These are phyloP conservation scores for Cenchrus americanus DNA, from an alignment of 176 grass and related monocot genomes.

Conservation along the genomic window DNA sequence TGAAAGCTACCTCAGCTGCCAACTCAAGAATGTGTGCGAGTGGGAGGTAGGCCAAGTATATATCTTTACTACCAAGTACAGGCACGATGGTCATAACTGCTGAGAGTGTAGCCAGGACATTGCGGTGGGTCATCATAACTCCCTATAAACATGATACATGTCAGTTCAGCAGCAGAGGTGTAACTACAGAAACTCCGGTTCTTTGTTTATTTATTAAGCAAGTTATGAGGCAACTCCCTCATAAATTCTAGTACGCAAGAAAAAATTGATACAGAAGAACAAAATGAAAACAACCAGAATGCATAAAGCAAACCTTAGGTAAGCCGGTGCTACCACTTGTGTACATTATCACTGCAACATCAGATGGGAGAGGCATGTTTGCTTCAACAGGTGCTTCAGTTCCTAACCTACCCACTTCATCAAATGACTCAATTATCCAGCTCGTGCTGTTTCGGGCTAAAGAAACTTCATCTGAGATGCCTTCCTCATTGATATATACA, in stretches of 20 bases:
- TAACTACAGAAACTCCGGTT: neutral
- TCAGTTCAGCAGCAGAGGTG: slow-evolving; percentile 29
- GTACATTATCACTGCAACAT: slow-evolving; percentile 95
- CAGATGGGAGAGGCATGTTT: slow-evolving; percentile 66
- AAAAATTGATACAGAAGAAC: slow-evolving; percentile 14
- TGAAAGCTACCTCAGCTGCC: slow-evolving; percentile 74
- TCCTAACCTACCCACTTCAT: slow-evolving; percentile 71
- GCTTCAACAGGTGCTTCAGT: slow-evolving; percentile 68
- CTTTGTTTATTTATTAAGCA: neutral
- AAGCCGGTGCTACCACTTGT: slow-evolving; percentile 97
- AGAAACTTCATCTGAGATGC: slow-evolving; percentile 69
- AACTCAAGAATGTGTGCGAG: slow-evolving; percentile 97
- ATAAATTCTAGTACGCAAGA: slow-evolving; percentile 5
- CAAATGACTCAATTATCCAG: slow-evolving; percentile 69
- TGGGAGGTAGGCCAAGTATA: slow-evolving; percentile 90
- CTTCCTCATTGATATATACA: slow-evolving; percentile 84
- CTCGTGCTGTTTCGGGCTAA: slow-evolving; percentile 63
- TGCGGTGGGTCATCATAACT: slow-evolving; percentile 97
- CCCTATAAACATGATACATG: slow-evolving; percentile 61
- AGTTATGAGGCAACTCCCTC: neutral
- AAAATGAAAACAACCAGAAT: neutral
- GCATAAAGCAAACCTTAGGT: slow-evolving; percentile 73
- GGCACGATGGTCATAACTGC: slow-evolving; percentile 92
- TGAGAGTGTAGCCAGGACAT: slow-evolving; percentile 83
- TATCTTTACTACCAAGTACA: slow-evolving; percentile 69